A percentile compares a stretch with the other conserved stretches of the same genome.
phyloP scores from a whole-genome alignment of 2,329 filamentous ascomycete species.

The Talaromyces albobiverticillius region DNA sequence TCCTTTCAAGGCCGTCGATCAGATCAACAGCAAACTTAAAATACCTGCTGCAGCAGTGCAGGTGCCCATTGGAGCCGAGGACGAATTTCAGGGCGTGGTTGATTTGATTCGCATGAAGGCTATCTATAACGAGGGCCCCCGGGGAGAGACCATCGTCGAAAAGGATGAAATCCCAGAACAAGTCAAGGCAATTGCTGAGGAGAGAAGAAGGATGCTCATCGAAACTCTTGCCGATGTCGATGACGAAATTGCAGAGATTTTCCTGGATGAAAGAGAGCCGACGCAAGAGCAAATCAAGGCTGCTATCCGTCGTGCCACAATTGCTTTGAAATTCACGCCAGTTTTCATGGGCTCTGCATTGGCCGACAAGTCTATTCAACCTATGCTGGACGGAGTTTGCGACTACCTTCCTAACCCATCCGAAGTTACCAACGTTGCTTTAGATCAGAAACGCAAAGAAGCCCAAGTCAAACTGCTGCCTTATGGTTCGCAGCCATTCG shows the following conservation, averaged over 20 bases:
- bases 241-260: conserved; percentile 94
- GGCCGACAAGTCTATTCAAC: conserved; percentile 91
- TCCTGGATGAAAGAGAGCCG: conserved; percentile 81
- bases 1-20: conserved; percentile 94
- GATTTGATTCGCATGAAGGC: conserved; percentile 90
- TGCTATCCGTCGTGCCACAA: conserved; percentile 88
- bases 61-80: conserved; percentile 88
- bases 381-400: conserved; percentile 93
- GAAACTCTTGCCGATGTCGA: conserved; percentile 97
- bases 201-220: conserved; percentile 82
- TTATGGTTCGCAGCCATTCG: conserved; percentile 90
- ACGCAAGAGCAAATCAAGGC: conserved; percentile 81
- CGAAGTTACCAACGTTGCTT: conserved; percentile 82
- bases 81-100: conserved; percentile 87
- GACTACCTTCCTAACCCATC: conserved; percentile 92
- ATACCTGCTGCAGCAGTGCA: conserved; percentile 90
- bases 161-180: conserved; percentile 81
- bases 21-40: conserved; percentile 95
- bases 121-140: conserved; percentile 83
- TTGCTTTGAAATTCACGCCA: conserved; percentile 82
- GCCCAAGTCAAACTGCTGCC: conserved; percentile 81
- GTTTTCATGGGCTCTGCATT: conserved; percentile 96
- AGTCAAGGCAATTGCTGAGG: conserved; percentile 69
- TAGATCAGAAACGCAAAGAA: conserved; percentile 78
- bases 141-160: conserved; percentile 73